Evolutionary conservation across 208 protist species (phyloP).

Genomic region (Herpetomonas tarakana): DNA sequence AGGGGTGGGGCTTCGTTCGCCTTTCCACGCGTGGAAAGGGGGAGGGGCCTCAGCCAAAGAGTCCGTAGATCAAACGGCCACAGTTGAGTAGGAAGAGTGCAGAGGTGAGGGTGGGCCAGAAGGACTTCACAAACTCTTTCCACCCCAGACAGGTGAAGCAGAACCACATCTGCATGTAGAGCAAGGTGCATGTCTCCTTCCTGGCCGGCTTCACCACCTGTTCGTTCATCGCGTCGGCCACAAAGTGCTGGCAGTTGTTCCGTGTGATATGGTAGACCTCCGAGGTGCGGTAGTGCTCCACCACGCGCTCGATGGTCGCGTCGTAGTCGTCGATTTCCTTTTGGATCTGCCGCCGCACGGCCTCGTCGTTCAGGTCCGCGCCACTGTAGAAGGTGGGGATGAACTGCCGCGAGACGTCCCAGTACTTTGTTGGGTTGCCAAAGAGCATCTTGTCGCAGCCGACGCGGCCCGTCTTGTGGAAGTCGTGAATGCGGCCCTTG

Average conservation of each 20-base stretch:
- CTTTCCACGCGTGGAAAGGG: too few species aligned
- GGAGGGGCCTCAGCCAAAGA: too few species aligned
- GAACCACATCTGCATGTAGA: background rate
- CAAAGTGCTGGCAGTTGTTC: constrained; percentile 1
- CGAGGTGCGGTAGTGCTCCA: background rate
- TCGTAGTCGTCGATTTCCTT: background rate
- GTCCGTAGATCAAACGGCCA: too few species aligned
- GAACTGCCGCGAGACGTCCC: constrained; percentile 57
- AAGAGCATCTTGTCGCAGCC: constrained; percentile 88
- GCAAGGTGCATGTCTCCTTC: background rate
- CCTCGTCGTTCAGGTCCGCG: background rate
- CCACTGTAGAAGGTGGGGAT: constrained; percentile 47
- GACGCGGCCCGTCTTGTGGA: constrained; percentile 82
- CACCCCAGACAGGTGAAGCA: background rate
- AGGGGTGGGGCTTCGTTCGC: too few species aligned
- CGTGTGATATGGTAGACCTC: background rate
- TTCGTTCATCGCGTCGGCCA: background rate
- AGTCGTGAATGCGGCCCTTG: constrained; percentile 85
- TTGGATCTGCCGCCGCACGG: background rate
- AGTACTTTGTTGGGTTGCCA: constrained; percentile 79
- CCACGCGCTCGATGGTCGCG: background rate
- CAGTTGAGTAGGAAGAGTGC: too few species aligned
- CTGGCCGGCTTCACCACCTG: background rate
- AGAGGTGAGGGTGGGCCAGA: too few species aligned
- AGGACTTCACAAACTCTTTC: background rate